These are phyloP conservation scores for Leishmania turanica DNA, from an alignment of 208 protist genomes.

Conservation along the genomic window DNA sequence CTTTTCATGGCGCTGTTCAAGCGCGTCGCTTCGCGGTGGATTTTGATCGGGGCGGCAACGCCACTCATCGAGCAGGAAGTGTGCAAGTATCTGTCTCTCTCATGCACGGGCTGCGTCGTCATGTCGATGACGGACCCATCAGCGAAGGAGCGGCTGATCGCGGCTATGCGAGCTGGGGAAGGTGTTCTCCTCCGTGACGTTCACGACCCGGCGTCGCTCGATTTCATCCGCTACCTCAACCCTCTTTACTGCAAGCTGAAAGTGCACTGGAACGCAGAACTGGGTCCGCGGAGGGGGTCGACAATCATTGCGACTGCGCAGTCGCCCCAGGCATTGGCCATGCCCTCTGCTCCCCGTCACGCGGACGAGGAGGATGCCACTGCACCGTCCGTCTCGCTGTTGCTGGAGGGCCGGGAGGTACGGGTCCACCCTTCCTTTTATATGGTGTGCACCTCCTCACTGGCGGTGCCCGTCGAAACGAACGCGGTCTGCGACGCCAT, in stretches of 20 bases:
- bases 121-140: constrained; percentile 51
- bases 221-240: constrained; percentile 36
- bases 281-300: not conserved
- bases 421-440: constrained; percentile 61
- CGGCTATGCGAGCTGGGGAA: constrained; percentile 52
- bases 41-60: constrained; percentile 60
- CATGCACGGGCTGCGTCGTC: constrained; percentile 55
- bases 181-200: constrained; percentile 81
- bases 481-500: constrained; percentile 22
- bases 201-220: constrained; percentile 18
- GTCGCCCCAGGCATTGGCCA: not conserved
- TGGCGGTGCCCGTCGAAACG: constrained; percentile 21
- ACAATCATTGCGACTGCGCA: not conserved
- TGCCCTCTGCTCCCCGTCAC: not conserved
- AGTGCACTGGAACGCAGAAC: constrained; percentile 12
- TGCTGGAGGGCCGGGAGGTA: constrained; percentile 44
- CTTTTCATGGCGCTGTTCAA: constrained; percentile 40
- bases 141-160: constrained; percentile 43
- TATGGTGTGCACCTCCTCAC: constrained; percentile 53
- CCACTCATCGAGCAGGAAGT: constrained; percentile 49
- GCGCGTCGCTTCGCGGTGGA: constrained; percentile 57
- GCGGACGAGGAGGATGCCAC: constrained; percentile 3
- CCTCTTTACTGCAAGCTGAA: constrained; percentile 29
- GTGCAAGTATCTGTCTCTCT: constrained; percentile 40
- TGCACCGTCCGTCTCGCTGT: constrained; percentile 10